Evolutionary conservation across 2,329 filamentous ascomycete species (phyloP).

Genomic region (Microsporum ferrugineum): DNA sequence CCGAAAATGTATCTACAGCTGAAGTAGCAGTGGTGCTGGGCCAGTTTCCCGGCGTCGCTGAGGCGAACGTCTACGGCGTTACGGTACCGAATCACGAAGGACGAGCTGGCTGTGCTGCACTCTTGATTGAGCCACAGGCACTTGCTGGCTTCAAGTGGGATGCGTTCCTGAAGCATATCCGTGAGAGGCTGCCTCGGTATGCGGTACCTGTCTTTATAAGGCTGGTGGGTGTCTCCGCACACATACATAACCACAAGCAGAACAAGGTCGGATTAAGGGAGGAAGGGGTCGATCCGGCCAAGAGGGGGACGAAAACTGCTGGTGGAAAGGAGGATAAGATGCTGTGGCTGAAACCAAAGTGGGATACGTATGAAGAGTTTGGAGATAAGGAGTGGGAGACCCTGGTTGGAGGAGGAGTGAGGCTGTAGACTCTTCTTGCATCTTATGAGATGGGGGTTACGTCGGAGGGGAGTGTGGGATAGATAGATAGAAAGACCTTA

Average conservation of each 20-base stretch:
- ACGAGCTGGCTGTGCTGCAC: constrained; percentile 51
- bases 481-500: neutral
- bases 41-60: constrained; percentile 46
- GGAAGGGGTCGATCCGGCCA: constrained; percentile 52
- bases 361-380: constrained; percentile 49
- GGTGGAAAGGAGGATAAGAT: constrained; percentile 38
- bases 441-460: neutral
- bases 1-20: constrained; percentile 55
- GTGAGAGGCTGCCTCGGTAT: constrained; percentile 55
- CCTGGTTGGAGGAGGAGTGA: constrained; percentile 37
- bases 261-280: constrained; percentile 60
- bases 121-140: constrained; percentile 43
- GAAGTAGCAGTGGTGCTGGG: constrained; percentile 57
- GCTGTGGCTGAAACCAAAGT: constrained; percentile 39
- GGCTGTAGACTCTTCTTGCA: constrained; percentile 28
- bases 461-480: neutral
- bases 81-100: constrained; percentile 55
- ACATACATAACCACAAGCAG: constrained; percentile 62
- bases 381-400: constrained; percentile 47
- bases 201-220: constrained; percentile 65
- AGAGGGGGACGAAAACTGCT: constrained; percentile 34
- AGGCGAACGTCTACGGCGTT: constrained; percentile 63
- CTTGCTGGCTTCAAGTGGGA: constrained; percentile 47
- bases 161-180: constrained; percentile 48
- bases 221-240: constrained; percentile 42